These are phyloP conservation scores for Ceratocystis eucalypticola DNA, from an alignment of 2,329 filamentous ascomycete genomes.

Conservation along the genomic window DNA sequence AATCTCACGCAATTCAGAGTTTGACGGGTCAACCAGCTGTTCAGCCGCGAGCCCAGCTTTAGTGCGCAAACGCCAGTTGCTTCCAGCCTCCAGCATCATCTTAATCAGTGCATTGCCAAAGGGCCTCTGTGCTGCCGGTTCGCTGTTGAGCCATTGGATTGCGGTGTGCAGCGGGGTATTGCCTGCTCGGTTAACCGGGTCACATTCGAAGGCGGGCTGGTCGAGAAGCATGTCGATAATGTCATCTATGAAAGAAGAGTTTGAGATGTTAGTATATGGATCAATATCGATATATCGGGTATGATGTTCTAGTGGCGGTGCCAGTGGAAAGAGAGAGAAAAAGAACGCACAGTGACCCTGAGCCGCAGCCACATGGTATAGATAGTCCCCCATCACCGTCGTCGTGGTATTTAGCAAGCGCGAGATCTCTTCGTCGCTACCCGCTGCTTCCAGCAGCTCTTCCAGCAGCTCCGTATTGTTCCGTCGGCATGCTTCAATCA, in stretches of 20 bases:
- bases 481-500: slow-evolving; percentile 84
- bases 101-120: slow-evolving; percentile 55
- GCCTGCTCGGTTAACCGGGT: slow-evolving; percentile 53
- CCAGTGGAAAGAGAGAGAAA: background rate
- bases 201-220: slow-evolving; percentile 74
- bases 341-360: slow-evolving; percentile 64
- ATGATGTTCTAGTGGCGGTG: no score
- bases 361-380: slow-evolving; percentile 77
- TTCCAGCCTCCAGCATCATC: slow-evolving; percentile 72
- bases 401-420: slow-evolving; percentile 72
- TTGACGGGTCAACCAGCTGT: slow-evolving; percentile 61
- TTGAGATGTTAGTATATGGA: background rate
- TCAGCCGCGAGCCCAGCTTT: slow-evolving; percentile 57
- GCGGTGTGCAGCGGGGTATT: slow-evolving; percentile 72
- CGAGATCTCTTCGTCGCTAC: slow-evolving; percentile 52
- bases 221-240: slow-evolving; percentile 71
- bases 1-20: slow-evolving; percentile 45
- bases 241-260: slow-evolving; percentile 42
- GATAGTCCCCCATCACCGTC: slow-evolving; percentile 74
- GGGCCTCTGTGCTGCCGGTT: slow-evolving; percentile 48
- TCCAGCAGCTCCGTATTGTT: slow-evolving; percentile 80
- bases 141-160: slow-evolving; percentile 61
- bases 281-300: no score
- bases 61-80: slow-evolving; percentile 46
- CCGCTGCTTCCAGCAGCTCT: slow-evolving; percentile 53